Conservation (phyloP, 495 filamentous ascomycete species). For the Xylona heveae region DNA sequence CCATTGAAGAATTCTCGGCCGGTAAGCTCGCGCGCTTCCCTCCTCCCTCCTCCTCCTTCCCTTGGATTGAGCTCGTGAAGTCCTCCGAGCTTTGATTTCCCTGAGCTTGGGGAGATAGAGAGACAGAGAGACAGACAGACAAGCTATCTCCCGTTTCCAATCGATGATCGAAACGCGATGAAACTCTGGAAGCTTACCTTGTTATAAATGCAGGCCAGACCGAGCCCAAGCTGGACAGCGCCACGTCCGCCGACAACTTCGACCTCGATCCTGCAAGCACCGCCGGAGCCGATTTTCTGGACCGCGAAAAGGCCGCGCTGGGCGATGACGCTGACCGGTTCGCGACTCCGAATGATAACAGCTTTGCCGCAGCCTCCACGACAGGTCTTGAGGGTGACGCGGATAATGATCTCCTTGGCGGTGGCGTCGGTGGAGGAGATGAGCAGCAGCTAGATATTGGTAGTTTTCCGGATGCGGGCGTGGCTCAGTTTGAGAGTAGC, state of each 20-base stretch:
- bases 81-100: background rate
- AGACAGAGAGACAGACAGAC: background rate
- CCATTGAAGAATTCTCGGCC: conserved; percentile 85
- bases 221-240: conserved; percentile 1
- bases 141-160: background rate
- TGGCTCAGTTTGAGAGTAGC: conserved; percentile 60
- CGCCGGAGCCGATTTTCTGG: conserved; percentile 59
- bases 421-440: conserved; percentile 19
- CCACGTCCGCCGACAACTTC: conserved; percentile 1
- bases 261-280: conserved; percentile 10
- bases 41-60: conserved; percentile 4
- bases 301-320: conserved; percentile 67
- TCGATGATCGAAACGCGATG: background rate
- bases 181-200: background rate
- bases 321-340: conserved; percentile 91
- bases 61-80: too few species aligned
- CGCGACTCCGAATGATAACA: conserved; percentile 50
- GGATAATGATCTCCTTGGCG: conserved; percentile 57
- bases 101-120: background rate
- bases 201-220: background rate
- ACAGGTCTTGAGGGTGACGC: conserved; percentile 32
- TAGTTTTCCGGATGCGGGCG: too few species aligned
- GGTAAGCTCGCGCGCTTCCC: conserved; percentile 33
- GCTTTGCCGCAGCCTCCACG: conserved; percentile 19
- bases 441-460: too few species aligned